Evolutionary conservation across 768 basidiomycete species (phyloP).

Genomic region (Suillus americanus): DNA sequence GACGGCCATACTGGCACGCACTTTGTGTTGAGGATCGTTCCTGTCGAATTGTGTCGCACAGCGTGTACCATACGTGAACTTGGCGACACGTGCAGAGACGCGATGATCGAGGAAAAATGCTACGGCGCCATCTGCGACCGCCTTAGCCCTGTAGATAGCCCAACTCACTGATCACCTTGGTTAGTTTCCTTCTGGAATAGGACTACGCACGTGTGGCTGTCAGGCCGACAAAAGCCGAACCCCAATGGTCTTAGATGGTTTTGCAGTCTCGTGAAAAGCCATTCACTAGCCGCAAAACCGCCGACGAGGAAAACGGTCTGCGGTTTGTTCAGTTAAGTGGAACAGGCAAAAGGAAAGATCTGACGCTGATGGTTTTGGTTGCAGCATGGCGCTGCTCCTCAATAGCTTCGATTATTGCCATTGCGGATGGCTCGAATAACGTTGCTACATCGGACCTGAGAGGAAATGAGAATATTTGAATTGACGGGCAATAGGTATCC

Average conservation of each 20-base stretch:
- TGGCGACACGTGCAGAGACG: constrained; percentile 39
- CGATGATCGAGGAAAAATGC: constrained; percentile 44
- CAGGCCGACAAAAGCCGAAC: constrained; percentile 47
- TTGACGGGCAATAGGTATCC: background rate
- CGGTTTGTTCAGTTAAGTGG: constrained; percentile 8
- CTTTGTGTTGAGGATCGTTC: constrained; percentile 28
- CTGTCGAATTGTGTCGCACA: constrained; percentile 31
- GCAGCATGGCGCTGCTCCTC: constrained; percentile 23
- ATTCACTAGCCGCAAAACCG: constrained; percentile 45
- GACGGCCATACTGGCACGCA: constrained; percentile 25
- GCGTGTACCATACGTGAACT: constrained; percentile 38
- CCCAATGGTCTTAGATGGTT: constrained; percentile 32
- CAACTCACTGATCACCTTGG: background rate
- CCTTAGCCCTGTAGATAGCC: constrained; percentile 37
- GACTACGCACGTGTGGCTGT: constrained; percentile 46
- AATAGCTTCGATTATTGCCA: constrained; percentile 21
- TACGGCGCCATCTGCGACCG: constrained; percentile 46
- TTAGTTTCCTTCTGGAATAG: background rate
- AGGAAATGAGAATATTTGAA: background rate
- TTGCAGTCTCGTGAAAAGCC: constrained; percentile 37
- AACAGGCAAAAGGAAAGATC: constrained; percentile 1
- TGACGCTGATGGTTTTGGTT: constrained; percentile 23
- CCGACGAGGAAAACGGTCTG: constrained; percentile 45
- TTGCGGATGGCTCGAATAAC: constrained; percentile 29
- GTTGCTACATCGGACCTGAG: constrained; percentile 28